A percentile compares a stretch with the other conserved stretches of the same genome.
These are phyloP conservation scores for Amauroascus verrucosus DNA, from an alignment of 2,329 filamentous ascomycete species.

Conservation along the genomic window DNA sequence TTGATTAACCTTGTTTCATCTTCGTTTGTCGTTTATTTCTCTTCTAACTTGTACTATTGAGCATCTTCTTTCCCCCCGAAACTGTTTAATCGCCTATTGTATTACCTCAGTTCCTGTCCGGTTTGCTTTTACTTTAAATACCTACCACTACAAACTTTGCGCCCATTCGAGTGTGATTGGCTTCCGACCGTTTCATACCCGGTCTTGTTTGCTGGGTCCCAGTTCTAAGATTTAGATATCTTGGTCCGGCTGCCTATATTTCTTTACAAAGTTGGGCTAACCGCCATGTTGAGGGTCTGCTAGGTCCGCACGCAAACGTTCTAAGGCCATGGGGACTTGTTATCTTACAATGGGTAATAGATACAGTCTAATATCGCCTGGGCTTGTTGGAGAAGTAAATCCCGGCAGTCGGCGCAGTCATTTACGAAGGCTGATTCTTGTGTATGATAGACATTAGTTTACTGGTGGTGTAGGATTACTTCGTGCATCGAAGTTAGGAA, in stretches of 20 bases:
- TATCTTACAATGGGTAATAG: conserved; percentile 10
- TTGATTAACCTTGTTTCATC: conserved; percentile 10
- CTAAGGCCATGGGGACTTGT: background rate
- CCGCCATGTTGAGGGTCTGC: background rate
- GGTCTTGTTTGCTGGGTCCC: background rate
- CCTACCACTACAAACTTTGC: no score
- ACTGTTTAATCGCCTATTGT: background rate
- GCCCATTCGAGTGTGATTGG: no score
- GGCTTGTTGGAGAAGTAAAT: background rate
- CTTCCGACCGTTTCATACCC: no score
- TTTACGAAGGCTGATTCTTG: background rate
- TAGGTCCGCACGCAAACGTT: background rate
- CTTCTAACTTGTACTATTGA: conserved; percentile 11
- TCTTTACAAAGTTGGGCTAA: background rate
- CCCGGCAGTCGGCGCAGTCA: background rate
- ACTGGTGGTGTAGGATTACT: conserved; percentile 7
- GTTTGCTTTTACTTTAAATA: no score
- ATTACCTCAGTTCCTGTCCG: background rate
- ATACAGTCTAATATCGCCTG: background rate
- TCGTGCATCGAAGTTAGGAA: background rate
- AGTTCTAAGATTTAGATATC: background rate
- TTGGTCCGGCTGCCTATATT: background rate
- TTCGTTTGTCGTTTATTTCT: conserved; percentile 11
- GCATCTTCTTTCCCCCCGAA: background rate
- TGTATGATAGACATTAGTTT: conserved; percentile 8